Evolutionary conservation across 495 filamentous ascomycete species (phyloP), one percentile per base, ranked within the genome.

Genomic region (Talaromyces trachyspermus): DNA sequence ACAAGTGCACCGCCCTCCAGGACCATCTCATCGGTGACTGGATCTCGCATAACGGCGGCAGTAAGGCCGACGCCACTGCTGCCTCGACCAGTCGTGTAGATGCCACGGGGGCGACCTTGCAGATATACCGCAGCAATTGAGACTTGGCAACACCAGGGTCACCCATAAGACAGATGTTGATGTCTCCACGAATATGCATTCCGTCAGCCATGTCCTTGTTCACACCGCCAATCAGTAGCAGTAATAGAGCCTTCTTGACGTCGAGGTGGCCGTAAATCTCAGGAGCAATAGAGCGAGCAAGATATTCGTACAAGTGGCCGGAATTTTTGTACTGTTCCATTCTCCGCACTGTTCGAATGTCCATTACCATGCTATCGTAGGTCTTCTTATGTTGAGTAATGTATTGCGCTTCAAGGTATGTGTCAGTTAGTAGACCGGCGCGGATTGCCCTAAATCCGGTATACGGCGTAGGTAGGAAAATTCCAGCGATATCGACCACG

Each of bases 111-210:
- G 92, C 92, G 30, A 98, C 92, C 67, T 98, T 98, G 46, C 90
- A 87, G 61, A 98, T 97, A 64, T 97, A 98, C 67, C 95, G 95
- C 46, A 98, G 73, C 50, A 98, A 67, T 69, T 98, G 92, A 25
- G 92, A 98, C 69, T 98, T 98, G 66, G 92, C 92, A 51, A 97
- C 94, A 85, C 92, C 92, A 58, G 92, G 92, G 60, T 98, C 92
- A 72, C 92, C 92, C 92, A 98, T 97, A 50, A 98, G 72, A 67
- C 92, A 98, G 58, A 97, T 81, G 65, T 98, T 98, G 71, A 98
- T 94, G 56, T 98, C 92, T 53, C 92, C 94, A 72, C 92, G 86
- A 67, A 98, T 98, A 49, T 83, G 77, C 94, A 98, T 96, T 35
- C 92, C 92, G 54, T 98, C 92, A 39, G 91, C 89, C 80, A 98